Percentiles rank a stretch among this genome's conserved stretches.
phyloP scores from a whole-genome alignment of 768 basidiomycete genomes.

The Phylloporus sp. region DNA sequence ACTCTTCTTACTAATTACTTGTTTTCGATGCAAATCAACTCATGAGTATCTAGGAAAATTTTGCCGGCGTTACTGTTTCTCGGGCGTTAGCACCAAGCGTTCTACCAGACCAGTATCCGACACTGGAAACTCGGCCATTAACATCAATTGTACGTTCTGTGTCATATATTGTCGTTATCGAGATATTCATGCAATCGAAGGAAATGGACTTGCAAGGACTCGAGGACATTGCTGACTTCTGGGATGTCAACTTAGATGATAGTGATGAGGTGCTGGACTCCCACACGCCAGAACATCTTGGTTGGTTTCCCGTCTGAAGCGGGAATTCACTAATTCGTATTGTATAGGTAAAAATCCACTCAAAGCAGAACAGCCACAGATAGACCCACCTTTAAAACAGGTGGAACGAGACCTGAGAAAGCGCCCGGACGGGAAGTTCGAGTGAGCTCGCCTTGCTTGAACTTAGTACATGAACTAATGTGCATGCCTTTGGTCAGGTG shows the following conservation, averaged over 20 bases:
- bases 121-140: constrained; percentile 65
- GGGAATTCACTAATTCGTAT: neutral
- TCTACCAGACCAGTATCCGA: constrained; percentile 53
- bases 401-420: constrained; percentile 28
- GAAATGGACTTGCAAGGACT: constrained; percentile 62
- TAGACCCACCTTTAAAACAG: neutral
- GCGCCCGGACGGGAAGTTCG: constrained; percentile 59
- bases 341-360: neutral
- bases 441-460: constrained; percentile 35
- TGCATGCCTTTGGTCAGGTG: constrained; percentile 43
- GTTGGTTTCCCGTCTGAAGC: constrained; percentile 11
- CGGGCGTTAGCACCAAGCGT: constrained; percentile 56
- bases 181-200: constrained; percentile 33
- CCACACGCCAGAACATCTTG: constrained; percentile 26
- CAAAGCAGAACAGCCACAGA: neutral
- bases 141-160: constrained; percentile 44
- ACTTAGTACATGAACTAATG: neutral
- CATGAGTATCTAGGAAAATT: constrained; percentile 50
- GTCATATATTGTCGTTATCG: neutral
- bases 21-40: constrained; percentile 9
- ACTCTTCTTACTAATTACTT: constrained; percentile 17
- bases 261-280: constrained; percentile 21
- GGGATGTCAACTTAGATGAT: constrained; percentile 41
- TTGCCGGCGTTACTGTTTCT: constrained; percentile 59
- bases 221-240: constrained; percentile 66